A percentile compares a stretch with the other conserved stretches of the same genome.
Evolutionary conservation across 805 yeast genomes (phyloP).

Genomic region (Sugiyamaella marilandica): DNA sequence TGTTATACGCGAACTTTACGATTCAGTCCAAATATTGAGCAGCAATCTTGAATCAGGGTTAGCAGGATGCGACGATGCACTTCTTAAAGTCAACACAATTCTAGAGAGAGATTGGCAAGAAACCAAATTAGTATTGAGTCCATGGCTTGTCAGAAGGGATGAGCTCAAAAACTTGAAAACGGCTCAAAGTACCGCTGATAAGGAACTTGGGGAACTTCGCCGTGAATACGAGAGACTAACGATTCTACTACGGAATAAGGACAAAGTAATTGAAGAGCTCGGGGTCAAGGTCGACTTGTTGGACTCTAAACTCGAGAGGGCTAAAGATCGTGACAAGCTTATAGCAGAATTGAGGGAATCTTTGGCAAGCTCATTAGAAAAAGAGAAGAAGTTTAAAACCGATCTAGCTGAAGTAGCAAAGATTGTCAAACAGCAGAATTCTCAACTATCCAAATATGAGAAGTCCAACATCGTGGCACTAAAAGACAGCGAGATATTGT

Average conservation of each 20-base stretch:
- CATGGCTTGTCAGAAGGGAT: slow-evolving; percentile 23
- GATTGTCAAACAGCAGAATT: slow-evolving; percentile 12
- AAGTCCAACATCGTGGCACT: slow-evolving; percentile 11
- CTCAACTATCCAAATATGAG: slow-evolving; percentile 13
- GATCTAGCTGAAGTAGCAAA: slow-evolving; percentile 12
- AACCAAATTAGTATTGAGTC: slow-evolving; percentile 12
- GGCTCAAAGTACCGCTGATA: slow-evolving; percentile 11
- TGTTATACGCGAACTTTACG: background rate
- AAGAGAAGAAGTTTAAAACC: slow-evolving; percentile 13
- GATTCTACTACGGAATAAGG: slow-evolving; percentile 19
- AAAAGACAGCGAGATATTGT: slow-evolving; percentile 5
- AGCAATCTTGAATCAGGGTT: background rate
- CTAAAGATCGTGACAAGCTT: slow-evolving; percentile 21
- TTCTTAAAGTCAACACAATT: background rate
- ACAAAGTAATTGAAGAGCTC: slow-evolving; percentile 26
- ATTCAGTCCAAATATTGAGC: no score
- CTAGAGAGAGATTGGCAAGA: background rate
- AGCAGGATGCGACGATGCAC: background rate
- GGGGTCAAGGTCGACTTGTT: slow-evolving; percentile 21
- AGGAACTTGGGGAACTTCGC: slow-evolving; percentile 18
- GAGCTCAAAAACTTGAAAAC: slow-evolving; percentile 14
- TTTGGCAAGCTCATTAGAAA: slow-evolving; percentile 6
- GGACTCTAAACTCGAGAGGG: slow-evolving; percentile 20
- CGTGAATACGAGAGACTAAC: slow-evolving; percentile 19
- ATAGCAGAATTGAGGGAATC: slow-evolving; percentile 16